phyloP scores from a whole-genome alignment of 441 rosid genomes.

The Euphorbia celastroides region DNA sequence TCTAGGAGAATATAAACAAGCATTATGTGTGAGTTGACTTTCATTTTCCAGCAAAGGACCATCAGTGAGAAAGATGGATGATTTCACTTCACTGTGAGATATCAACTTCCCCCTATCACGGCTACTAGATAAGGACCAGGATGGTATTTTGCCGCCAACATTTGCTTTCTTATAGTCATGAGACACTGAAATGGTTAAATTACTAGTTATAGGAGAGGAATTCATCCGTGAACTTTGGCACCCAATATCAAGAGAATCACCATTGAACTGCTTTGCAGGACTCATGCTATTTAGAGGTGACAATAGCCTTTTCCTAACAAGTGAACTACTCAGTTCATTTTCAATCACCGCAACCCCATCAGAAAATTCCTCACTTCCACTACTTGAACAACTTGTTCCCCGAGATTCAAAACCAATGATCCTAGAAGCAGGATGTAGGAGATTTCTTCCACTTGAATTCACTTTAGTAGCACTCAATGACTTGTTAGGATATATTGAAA shows the following conservation, averaged over 20 bases:
- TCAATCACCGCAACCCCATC: slow-evolving; percentile 29
- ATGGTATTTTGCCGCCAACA: slow-evolving; percentile 40
- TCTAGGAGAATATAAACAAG: slow-evolving; percentile 34
- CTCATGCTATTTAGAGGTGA: slow-evolving; percentile 65
- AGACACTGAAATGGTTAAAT: slow-evolving; percentile 24
- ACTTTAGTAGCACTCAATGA: slow-evolving; percentile 28
- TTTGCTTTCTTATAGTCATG: slow-evolving; percentile 64
- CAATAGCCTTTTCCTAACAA: slow-evolving; percentile 63
- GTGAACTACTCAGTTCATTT: slow-evolving; percentile 48
- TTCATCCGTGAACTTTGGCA: slow-evolving; percentile 33
- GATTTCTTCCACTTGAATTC: slow-evolving; percentile 34
- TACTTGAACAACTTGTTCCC: slow-evolving; percentile 28
- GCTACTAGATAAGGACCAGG: slow-evolving; percentile 44
- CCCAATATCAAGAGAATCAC: slow-evolving; percentile 58
- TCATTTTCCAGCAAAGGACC: slow-evolving; percentile 63
- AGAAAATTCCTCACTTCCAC: slow-evolving; percentile 31
- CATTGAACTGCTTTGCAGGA: slow-evolving; percentile 49
- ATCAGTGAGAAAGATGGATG: slow-evolving; percentile 56
- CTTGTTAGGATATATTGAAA: slow-evolving; percentile 37
- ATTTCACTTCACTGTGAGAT: slow-evolving; percentile 26
- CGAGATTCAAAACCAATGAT: slow-evolving; percentile 75
- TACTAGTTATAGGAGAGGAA: slow-evolving; percentile 27
- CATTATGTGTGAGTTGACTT: slow-evolving; percentile 20
- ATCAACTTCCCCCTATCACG: slow-evolving; percentile 36
- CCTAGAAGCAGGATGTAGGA: slow-evolving; percentile 56